Conservation (phyloP, 2,329 filamentous ascomycete species). For the Apiospora hydei region DNA sequence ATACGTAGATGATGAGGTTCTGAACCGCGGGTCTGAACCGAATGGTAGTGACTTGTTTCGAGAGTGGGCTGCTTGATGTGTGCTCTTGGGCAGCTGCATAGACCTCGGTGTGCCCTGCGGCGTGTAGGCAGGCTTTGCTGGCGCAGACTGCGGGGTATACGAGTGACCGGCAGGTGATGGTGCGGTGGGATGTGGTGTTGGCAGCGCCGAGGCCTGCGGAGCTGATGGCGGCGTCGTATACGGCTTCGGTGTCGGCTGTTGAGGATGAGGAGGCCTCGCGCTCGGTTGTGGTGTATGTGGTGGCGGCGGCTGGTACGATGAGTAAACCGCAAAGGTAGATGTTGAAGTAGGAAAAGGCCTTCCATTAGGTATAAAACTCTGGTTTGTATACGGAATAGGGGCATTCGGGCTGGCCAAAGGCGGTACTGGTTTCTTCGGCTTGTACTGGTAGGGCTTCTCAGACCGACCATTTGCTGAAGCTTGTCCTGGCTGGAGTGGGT, state of each 20-base stretch:
- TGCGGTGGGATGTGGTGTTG: slow-evolving; percentile 27
- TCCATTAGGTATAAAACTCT: slow-evolving; percentile 45
- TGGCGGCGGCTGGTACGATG: slow-evolving; percentile 14
- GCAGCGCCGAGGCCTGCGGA: slow-evolving; percentile 20
- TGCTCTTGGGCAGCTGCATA: slow-evolving; percentile 12
- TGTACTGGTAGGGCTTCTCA: slow-evolving; percentile 46
- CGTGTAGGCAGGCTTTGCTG: slow-evolving; percentile 23
- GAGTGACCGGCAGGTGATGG: neutral
- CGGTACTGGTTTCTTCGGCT: slow-evolving; percentile 39
- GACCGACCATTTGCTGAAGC: slow-evolving; percentile 29
- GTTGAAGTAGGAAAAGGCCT: slow-evolving; percentile 29
- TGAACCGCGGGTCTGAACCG: slow-evolving; percentile 42
- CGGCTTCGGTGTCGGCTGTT: slow-evolving; percentile 26
- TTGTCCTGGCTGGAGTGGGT: slow-evolving; percentile 32
- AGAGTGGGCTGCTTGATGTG: slow-evolving; percentile 31
- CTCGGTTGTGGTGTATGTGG: slow-evolving; percentile 27
- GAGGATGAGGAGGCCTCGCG: slow-evolving; percentile 21
- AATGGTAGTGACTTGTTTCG: slow-evolving; percentile 40
- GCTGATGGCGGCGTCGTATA: slow-evolving; percentile 24
- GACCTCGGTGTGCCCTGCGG: slow-evolving; percentile 13
- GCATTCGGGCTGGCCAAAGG: slow-evolving; percentile 4
- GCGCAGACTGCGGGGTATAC: slow-evolving; percentile 8
- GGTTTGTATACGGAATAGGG: slow-evolving; percentile 41
- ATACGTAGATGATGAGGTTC: slow-evolving; percentile 43
- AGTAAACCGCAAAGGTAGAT: slow-evolving; percentile 26